phyloP scores from a whole-genome alignment of 257 asterid genomes.

The Solanum appendiculatum region DNA sequence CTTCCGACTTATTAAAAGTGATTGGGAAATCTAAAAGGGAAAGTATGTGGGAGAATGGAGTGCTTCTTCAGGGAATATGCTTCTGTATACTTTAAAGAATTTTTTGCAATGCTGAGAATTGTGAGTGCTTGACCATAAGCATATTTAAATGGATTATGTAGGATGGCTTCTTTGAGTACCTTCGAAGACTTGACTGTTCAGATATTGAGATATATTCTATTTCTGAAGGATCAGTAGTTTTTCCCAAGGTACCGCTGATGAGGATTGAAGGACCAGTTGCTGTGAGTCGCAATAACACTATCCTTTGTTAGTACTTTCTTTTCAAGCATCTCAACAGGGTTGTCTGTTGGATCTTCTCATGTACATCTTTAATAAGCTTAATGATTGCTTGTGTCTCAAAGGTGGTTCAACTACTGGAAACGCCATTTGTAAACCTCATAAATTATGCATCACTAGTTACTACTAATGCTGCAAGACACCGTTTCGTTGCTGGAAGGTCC shows the following conservation, averaged over 20 bases:
- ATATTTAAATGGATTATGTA: constrained; percentile 18
- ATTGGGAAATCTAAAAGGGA: neutral
- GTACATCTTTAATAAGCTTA: neutral
- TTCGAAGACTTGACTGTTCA: constrained; percentile 69
- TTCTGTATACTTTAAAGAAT: neutral
- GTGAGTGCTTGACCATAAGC: neutral
- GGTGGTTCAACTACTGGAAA: constrained; percentile 98
- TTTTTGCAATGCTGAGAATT: neutral
- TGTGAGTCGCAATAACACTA: constrained; percentile 42
- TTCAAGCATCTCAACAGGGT: neutral
- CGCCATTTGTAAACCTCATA: constrained; percentile 81
- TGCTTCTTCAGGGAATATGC: neutral
- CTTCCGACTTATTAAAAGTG: neutral
- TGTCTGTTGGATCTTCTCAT: neutral
- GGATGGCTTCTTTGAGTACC: constrained; percentile 82
- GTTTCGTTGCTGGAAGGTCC: constrained; percentile 94
- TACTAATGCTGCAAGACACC: constrained; percentile 98
- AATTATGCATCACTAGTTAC: constrained; percentile 95
- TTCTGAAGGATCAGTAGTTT: constrained; percentile 89
- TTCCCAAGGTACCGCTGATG: constrained; percentile 92
- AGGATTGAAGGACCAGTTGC: constrained; percentile 96
- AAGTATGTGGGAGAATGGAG: neutral
- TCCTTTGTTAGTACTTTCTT: neutral
- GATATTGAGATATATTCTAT: constrained; percentile 90
- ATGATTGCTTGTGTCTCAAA: constrained; percentile 19